A percentile compares a stretch with the other conserved stretches of the same genome.
phyloP scores from a whole-genome alignment of 2,329 filamentous ascomycete species.

The Pseudogymnoascus sp. region DNA sequence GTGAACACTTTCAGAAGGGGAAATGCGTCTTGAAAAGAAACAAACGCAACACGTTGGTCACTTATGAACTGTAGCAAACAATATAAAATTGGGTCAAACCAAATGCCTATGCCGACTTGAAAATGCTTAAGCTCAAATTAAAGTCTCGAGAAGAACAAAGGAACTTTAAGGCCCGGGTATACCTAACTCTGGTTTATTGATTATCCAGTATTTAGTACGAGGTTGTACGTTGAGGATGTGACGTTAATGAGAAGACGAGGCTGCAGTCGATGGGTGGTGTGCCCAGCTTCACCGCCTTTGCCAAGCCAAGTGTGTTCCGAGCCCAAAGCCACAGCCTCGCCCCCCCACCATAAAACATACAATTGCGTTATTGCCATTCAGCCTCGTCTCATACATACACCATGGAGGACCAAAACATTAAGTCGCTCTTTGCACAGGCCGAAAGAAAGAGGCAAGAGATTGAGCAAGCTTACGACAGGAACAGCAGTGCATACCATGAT shows the following conservation, averaged over 20 bases:
- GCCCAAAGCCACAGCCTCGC: conserved; percentile 5
- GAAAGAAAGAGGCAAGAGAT: conserved; percentile 50
- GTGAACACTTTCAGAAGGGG: neutral
- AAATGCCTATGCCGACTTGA: neutral
- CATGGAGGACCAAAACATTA: conserved; percentile 41
- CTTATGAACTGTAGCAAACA: neutral
- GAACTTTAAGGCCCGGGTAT: neutral
- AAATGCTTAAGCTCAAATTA: neutral
- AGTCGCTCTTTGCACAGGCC: conserved; percentile 46
- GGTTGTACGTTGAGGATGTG: neutral
- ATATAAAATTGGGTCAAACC: neutral
- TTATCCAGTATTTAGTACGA: neutral
- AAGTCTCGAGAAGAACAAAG: neutral
- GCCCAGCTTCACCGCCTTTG: neutral
- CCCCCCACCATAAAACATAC: conserved; percentile 8
- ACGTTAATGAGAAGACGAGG: neutral
- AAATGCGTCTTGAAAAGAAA: neutral
- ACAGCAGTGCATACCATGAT: conserved; percentile 58
- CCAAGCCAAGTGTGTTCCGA: neutral
- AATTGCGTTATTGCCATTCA: neutral
- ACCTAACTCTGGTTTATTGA: neutral
- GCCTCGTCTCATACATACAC: conserved; percentile 31
- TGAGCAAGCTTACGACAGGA: conserved; percentile 57
- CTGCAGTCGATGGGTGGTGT: neutral
- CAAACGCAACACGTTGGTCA: neutral